Evolutionary conservation across 1,284 basidiomycete species (phyloP).

Genomic region (Moesziomyces sp.): DNA sequence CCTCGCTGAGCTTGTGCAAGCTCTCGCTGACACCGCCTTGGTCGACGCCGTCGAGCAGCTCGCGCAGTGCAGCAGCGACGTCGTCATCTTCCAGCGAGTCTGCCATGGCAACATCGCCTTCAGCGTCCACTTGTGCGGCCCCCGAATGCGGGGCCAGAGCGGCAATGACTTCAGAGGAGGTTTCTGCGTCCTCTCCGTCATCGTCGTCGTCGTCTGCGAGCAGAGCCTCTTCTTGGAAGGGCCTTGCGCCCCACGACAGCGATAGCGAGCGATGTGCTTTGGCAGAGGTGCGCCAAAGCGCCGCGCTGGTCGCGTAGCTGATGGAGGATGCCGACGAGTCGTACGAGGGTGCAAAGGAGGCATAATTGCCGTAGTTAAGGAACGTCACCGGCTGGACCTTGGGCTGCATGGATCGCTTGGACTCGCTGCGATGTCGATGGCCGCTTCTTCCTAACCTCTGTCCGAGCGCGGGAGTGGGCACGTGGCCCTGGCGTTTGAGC

Average conservation of each 20-base stretch:
- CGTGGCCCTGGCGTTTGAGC: constrained; percentile 22
- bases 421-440: constrained; percentile 22
- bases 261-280: constrained; percentile 17
- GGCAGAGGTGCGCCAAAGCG: constrained; percentile 28
- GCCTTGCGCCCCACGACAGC: constrained; percentile 28
- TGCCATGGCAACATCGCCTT: constrained; percentile 18
- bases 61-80: constrained; percentile 8
- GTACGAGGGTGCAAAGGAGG: constrained; percentile 59
- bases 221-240: constrained; percentile 7
- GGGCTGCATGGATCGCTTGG: constrained; percentile 14
- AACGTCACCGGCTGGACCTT: constrained; percentile 38
- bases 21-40: constrained; percentile 19
- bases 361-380: constrained; percentile 58
- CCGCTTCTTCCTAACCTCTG: constrained; percentile 30
- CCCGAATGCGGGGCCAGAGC: not conserved
- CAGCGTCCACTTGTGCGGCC: constrained; percentile 3
- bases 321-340: constrained; percentile 51
- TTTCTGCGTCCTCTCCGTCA: constrained; percentile 8
- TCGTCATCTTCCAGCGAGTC: constrained; percentile 6
- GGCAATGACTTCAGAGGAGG: constrained; percentile 5
- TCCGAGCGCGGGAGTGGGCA: constrained; percentile 43
- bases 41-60: constrained; percentile 28
- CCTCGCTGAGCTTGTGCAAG: constrained; percentile 36
- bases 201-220: constrained; percentile 8
- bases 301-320: constrained; percentile 26